phyloP scores from a whole-genome alignment of 495 filamentous ascomycete species.

The Polyplosphaeria fusca region DNA sequence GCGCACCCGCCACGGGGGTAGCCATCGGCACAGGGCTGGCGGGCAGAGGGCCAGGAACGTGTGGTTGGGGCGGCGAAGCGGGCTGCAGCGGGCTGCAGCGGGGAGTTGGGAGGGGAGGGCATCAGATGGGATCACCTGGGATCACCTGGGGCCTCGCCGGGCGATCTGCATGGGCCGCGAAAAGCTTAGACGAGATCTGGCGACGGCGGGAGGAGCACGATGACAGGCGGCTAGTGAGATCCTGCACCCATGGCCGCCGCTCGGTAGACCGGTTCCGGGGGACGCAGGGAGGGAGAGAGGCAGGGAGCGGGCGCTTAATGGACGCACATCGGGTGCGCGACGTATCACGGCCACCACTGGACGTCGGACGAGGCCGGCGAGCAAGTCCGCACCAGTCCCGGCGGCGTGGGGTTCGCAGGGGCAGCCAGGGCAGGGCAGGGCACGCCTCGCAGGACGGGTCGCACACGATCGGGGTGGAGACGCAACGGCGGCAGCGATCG shows the following conservation, averaged over 20 bases:
- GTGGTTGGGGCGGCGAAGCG: constrained; percentile 1
- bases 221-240: constrained; percentile 7
- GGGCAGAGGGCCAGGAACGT: neutral
- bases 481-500: neutral
- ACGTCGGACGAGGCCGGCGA: neutral
- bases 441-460: neutral
- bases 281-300: constrained; percentile 6
- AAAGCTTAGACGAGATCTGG: constrained; percentile 12
- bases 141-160: constrained; percentile 14
- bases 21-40: neutral
- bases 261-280: constrained; percentile 11
- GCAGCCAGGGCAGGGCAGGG: too few species aligned
- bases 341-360: neutral
- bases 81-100: too few species aligned
- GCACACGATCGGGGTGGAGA: neutral
- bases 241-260: constrained; percentile 6
- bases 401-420: neutral
- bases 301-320: neutral
- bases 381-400: neutral
- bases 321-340: neutral
- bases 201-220: neutral
- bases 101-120: too few species aligned
- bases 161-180: constrained; percentile 13
- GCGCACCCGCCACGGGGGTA: too few species aligned
- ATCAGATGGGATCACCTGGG: constrained; percentile 14